A percentile compares a stretch with the other conserved stretches of the same genome.
phyloP scores from a whole-genome alignment of 306 rosid species.

The Gynostemma pentaphyllum region DNA sequence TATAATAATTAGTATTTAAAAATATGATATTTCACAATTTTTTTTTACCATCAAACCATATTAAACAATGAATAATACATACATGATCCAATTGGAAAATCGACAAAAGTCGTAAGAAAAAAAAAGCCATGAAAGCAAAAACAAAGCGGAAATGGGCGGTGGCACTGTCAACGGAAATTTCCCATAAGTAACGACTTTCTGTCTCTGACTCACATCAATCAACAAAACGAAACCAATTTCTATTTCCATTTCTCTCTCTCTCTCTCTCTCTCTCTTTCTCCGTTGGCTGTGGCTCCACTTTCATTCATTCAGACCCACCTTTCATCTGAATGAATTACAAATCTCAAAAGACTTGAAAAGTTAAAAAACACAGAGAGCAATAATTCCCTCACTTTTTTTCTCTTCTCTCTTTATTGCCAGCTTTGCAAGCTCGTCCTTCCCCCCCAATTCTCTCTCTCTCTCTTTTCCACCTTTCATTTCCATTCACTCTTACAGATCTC shows the following conservation, averaged over 20 bases:
- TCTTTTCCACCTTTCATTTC: constrained; percentile 10
- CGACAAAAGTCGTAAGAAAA: not conserved
- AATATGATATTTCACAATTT: too few relatives aligned
- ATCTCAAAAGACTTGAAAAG: constrained; percentile 68
- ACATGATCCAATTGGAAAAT: not conserved
- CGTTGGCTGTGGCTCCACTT: constrained; percentile 21
- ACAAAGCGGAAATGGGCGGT: constrained; percentile 39
- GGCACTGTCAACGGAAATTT: constrained; percentile 38
- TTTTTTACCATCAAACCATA: too few relatives aligned
- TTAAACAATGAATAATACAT: too few relatives aligned
- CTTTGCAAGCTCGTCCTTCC: constrained; percentile 52
- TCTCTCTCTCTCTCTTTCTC: constrained; percentile 8
- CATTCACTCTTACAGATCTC: not conserved
- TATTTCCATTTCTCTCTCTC: not conserved
- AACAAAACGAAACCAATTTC: too few relatives aligned
- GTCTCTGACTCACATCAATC: not conserved
- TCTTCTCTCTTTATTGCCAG: constrained; percentile 73
- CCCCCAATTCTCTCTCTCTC: constrained; percentile 26
- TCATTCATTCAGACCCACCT: constrained; percentile 32
- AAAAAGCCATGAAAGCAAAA: not conserved
- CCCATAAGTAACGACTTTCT: constrained; percentile 49
- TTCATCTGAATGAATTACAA: constrained; percentile 28
- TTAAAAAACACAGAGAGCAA: constrained; percentile 44
- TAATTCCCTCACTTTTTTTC: constrained; percentile 57
- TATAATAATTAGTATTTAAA: too few relatives aligned